Base-by-base conservation (phyloP, 1,139 yeast species). In the Blastobotrys buckinghamii region DNA sequence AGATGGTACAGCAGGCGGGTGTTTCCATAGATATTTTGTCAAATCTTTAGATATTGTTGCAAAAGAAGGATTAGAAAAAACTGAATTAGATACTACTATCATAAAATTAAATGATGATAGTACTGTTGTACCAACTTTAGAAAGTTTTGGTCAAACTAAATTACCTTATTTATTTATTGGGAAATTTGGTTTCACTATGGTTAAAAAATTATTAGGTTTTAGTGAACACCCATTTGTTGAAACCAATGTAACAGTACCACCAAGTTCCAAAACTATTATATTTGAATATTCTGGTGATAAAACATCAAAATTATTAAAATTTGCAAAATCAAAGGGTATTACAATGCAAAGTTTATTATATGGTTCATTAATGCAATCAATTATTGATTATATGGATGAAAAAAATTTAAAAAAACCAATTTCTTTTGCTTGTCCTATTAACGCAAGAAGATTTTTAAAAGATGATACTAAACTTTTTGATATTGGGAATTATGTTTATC, bases 1-100 rank as follows among this genome's bases (percentile, higher is more conserved):
- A 45, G 62, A 59, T 39, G 62, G 62, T 30, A 53, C 52, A 29
- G 51, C 57, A 9, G 62, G 62, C 1, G 47, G 55, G 6, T 33
- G 45, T 16, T 57, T 59, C 48, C 62, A 58, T 39, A 30, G 47
- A 24, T 39, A 49, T 33, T 50, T 59, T 27, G 35, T 55, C 13
- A 33, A 36, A 5, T 47, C 47, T 9, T 43, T 57, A 13, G 38
- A 34, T 34, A 34, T 9, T 10, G 24, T 37, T 16, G 40, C n/a
- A 6, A 13, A 15, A n/a, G 32, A 26, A 19, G 17, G 24, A 6
- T 15, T 15, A n/a, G 16, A 36, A 13, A 7, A 6, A n/a, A 17
- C 7, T n/a, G 22, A 16, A 4, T 6, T 20, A 17, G 22, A 22
- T 12, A 15, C 40, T 37, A 44, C 13, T 30, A 13, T 8, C 13